These are phyloP conservation scores for Pestalotiopsis fici DNA, from an alignment of 2,329 filamentous ascomycete genomes.

Conservation along the genomic window DNA sequence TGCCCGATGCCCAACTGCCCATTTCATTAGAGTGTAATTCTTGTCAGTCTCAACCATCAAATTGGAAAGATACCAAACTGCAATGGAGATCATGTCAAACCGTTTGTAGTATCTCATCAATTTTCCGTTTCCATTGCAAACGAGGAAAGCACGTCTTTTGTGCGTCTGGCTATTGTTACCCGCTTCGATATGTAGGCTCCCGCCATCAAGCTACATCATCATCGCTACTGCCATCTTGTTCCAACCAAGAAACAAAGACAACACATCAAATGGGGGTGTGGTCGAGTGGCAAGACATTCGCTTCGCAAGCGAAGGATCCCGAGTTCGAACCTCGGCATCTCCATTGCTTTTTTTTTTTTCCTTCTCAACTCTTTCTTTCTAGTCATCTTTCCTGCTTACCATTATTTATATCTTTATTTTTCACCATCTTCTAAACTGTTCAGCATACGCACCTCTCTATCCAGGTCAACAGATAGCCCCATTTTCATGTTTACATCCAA, in stretches of 20 bases:
- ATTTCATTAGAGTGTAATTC: no score
- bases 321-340: background rate
- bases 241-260: background rate
- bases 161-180: background rate
- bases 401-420: background rate
- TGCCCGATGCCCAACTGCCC: no score
- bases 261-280: background rate
- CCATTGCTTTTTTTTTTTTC: background rate
- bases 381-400: no score
- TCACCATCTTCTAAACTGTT: no score
- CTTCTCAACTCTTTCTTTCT: background rate
- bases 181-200: background rate
- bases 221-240: background rate
- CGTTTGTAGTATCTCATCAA: no score
- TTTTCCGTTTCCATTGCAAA: no score
- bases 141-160: background rate
- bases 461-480: no score
- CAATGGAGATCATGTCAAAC: no score
- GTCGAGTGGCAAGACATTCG: conserved; percentile 2
- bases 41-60: no score
- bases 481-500: no score
- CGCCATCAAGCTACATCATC: background rate
- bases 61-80: no score
- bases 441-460: no score
- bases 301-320: conserved; percentile 5